Percentiles rank a stretch among this genome's conserved stretches.
Evolutionary conservation across 208 protist species (phyloP).

Genomic region (Borovskyia barvae): DNA sequence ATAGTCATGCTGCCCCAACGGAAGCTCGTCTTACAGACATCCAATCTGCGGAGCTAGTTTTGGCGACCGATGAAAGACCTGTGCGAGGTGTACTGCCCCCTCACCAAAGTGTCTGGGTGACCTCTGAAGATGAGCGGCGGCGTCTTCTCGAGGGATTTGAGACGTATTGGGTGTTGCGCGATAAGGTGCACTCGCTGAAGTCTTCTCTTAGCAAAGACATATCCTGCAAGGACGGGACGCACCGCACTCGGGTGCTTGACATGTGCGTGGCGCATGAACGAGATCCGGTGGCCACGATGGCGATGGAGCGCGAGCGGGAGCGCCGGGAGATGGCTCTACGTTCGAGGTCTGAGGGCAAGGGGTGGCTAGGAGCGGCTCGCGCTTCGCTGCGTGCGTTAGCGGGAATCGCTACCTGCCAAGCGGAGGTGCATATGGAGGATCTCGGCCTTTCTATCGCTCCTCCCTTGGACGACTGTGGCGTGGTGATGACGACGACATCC

Average conservation of each 20-base stretch:
- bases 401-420: conserved; percentile 52
- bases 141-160: conserved; percentile 46
- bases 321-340: conserved; percentile 14
- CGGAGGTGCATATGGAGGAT: conserved; percentile 43
- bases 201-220: conserved; percentile 62
- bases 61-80: conserved; percentile 12
- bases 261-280: conserved; percentile 25
- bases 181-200: conserved; percentile 37
- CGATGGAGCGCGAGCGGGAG: conserved; percentile 23
- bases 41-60: conserved; percentile 18
- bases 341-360: conserved; percentile 13
- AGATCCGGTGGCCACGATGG: conserved; percentile 28
- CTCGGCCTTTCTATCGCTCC: conserved; percentile 17
- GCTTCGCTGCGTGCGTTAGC: conserved; percentile 31
- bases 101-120: conserved; percentile 19
- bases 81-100: neutral
- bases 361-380: conserved; percentile 21
- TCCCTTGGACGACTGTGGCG: conserved; percentile 30
- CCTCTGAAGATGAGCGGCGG: conserved; percentile 35
- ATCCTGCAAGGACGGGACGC: conserved; percentile 56
- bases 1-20: neutral
- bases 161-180: conserved; percentile 55
- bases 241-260: conserved; percentile 33
- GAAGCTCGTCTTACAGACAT: too few species aligned
- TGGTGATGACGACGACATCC: conserved; percentile 45